Base-by-base conservation (phyloP, 2,329 filamentous ascomycete species). In the Claviceps africana region DNA sequence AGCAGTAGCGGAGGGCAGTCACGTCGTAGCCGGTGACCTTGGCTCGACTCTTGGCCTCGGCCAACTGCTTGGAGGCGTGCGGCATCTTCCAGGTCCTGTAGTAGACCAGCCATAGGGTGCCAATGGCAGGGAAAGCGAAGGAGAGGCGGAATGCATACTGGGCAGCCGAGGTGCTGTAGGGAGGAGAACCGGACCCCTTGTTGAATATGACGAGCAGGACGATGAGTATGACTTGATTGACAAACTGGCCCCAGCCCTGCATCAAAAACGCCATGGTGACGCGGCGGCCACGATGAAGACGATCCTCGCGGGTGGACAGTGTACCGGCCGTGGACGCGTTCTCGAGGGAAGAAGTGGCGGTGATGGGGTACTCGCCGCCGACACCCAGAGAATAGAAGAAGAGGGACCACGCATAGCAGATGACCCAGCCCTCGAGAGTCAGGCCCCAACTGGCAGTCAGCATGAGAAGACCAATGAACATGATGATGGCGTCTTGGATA, bases 201-300 rank as follows among this genome's bases (percentile, higher is more conserved):
- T 95, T 88, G 79, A 95, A 93, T 70, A 91, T 86, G 60, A 94
- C 76, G 54, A 96, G 79, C 49, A 94, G 75, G 51, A 95, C 66
- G 62, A 97, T 95, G 57, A 97, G 78, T 53, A 95, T 71, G 60
- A 86, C 84, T 71, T 96, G 91, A 79, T 97, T 97, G 74, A 87
- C 75, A 67, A 95, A 87, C 69, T 97, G 91, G 58, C 91, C 91
- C 91, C 91, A 97, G 51, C 91, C 91, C 70, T 97, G 91, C 91
- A 97, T 96, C 70, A 97, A 70, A 74, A 97, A 97, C 54, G 91
- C 90, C 67, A 85, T 88, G 58, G 89, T 95, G 65, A 96, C 91
- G 69, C 95, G 95, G 64, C 91, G 87, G 57, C 91, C 91, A 70
- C 91, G 88, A 73, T 97, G 91, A 51, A 97, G 82, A 65, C 91